Percentiles rank a stretch among this genome's conserved stretches.
Evolutionary conservation across 306 rosid genomes (phyloP).

Genomic region (Sesbania bispinosa): DNA sequence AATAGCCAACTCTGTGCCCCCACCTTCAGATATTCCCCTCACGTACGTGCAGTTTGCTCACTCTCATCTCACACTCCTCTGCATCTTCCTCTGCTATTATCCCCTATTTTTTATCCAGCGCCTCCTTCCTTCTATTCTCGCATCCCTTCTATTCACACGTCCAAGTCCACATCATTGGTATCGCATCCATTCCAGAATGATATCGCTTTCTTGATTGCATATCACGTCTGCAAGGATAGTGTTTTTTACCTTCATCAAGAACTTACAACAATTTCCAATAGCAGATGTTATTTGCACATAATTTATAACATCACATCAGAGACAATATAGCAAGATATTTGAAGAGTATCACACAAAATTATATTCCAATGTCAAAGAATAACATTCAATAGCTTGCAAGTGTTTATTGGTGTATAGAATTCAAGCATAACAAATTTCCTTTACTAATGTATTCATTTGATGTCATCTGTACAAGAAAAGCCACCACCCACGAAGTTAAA

Average conservation of each 20-base stretch:
- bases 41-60: too few species aligned
- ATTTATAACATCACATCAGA: conserved; percentile 19
- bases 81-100: too few species aligned
- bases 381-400: conserved; percentile 2
- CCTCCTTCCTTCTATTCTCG: too few species aligned
- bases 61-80: too few species aligned
- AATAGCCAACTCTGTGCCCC: too few species aligned
- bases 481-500: conserved; percentile 30
- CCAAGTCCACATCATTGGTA: too few species aligned
- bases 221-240: conserved; percentile 62
- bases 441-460: conserved; percentile 39
- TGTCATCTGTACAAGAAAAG: conserved; percentile 58
- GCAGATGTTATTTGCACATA: not conserved
- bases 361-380: conserved; percentile 7
- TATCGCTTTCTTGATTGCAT: too few species aligned
- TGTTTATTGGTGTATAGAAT: conserved; percentile 15
- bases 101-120: too few species aligned
- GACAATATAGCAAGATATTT: not conserved
- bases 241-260: conserved; percentile 8
- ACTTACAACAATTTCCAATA: not conserved
- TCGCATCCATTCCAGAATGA: too few species aligned
- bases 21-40: too few species aligned
- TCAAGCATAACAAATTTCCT: conserved; percentile 29
- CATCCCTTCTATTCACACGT: too few species aligned
- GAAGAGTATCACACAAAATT: not conserved